Evolutionary conservation across 352 stramenopile species (phyloP).

Genomic region (Blastocystis sp.): DNA sequence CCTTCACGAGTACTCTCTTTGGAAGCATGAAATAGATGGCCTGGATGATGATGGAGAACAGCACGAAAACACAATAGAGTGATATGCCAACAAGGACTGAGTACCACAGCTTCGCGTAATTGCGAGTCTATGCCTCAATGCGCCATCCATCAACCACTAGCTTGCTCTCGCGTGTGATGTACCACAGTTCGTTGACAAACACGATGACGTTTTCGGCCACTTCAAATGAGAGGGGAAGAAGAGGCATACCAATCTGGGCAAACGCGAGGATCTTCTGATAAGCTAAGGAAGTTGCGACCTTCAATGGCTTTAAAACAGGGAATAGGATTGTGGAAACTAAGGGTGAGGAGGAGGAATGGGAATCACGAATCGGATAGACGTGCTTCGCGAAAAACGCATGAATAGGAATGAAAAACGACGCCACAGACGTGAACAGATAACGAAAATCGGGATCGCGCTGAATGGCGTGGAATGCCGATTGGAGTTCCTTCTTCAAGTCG

Average conservation of each 20-base stretch:
- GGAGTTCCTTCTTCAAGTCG: background rate
- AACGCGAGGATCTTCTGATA: no score
- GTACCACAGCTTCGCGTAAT: background rate
- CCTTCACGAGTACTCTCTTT: background rate
- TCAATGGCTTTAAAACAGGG: no score
- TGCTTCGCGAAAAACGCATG: background rate
- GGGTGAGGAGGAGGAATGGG: no score
- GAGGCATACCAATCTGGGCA: no score
- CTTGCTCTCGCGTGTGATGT: background rate
- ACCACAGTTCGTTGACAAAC: constrained; percentile 3
- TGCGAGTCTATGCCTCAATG: background rate
- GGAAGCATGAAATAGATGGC: background rate
- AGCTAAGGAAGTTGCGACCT: no score
- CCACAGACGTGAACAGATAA: background rate
- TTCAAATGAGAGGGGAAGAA: no score
- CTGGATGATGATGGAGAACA: background rate
- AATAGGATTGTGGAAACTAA: no score
- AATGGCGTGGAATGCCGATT: background rate
- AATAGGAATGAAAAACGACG: background rate
- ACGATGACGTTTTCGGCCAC: background rate
- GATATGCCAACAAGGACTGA: background rate
- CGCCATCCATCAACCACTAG: background rate
- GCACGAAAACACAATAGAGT: background rate
- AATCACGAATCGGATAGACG: background rate
- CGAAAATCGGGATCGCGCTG: background rate